Evolutionary conservation across 352 stramenopile genomes (phyloP), one percentile per base, ranked within the genome.

Genomic region (Phytophthora quininea): DNA sequence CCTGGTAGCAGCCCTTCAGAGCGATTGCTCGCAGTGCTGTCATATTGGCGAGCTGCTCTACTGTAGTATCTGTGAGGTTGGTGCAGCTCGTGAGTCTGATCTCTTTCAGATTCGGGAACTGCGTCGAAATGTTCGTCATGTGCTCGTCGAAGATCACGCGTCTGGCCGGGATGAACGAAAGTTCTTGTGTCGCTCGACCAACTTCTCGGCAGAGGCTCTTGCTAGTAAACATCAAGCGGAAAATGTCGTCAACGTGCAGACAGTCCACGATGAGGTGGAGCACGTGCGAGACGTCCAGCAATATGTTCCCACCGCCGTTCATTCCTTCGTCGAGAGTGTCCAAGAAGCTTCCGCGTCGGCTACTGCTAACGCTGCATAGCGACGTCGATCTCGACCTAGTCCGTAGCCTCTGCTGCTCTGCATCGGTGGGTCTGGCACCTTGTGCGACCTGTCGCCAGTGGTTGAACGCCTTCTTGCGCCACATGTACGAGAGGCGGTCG

Each of bases 401-500:
- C 11, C 60, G 60, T 2, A 59, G 42, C 3, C 43, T 48, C 9
- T 29, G 8, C 10, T 53, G 53, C 3, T 62, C 37, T 31, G 9
- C n/a, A 29, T 66, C 55, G 32, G 27, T 15, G n/a, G 24, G 2
- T 30, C 57, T 53, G 37, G 43, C 15, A 54, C 60, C 51, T 58
- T 71, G 35, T 3, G 84, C 75, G 2, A 69, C 66, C 55, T 90
- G 76, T 15, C 79, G 74, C 84, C 82, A 92, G 63, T 87, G 82
- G 60, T 90, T 77, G 59, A 92, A 92, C 2, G 75, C 88, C 68
- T 91, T 90, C 73, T 92, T 92, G 59, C 82, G 79, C 73, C 80
- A 86, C 77, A 91, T 84, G 62, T 91, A 90, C 37, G 77, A 88
- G 49, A 91, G 66, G 7, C 84, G 82, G 62, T 91, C 79, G 60